A percentile compares a stretch with the other conserved stretches of the same genome.
These are phyloP conservation scores for Cymodocea nodosa DNA, from an alignment of 116 monocot genomes.

Conservation along the genomic window DNA sequence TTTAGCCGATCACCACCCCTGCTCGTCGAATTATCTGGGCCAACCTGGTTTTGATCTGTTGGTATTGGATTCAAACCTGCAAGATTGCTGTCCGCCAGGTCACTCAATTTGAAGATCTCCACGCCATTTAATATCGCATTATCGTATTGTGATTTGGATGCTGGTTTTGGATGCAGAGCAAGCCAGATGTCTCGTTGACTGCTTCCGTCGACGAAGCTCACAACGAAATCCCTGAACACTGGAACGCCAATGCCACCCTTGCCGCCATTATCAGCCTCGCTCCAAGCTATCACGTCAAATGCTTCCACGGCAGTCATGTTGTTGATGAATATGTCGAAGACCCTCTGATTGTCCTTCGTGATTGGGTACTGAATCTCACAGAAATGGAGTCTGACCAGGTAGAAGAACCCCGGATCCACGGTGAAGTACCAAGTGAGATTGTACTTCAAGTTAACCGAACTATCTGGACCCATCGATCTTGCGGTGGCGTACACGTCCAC, in stretches of 20 bases:
- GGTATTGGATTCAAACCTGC: constrained; percentile 28
- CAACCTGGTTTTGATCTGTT: background rate
- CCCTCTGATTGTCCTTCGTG: constrained; percentile 20
- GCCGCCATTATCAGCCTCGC: background rate
- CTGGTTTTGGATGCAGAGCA: constrained; percentile 23
- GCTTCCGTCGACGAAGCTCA: constrained; percentile 4
- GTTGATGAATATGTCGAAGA: constrained; percentile 44
- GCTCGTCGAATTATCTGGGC: background rate
- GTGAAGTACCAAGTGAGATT: no score
- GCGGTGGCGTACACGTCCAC: constrained; percentile 38
- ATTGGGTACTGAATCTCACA: constrained; percentile 31
- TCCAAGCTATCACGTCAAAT: constrained; percentile 49
- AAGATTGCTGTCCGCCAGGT: constrained; percentile 10
- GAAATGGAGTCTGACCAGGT: constrained; percentile 56
- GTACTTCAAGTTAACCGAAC: constrained; percentile 8
- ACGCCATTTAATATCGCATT: constrained; percentile 45
- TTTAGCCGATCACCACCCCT: no score
- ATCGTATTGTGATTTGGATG: constrained; percentile 5
- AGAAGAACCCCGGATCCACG: constrained; percentile 1
- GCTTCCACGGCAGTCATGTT: constrained; percentile 34
- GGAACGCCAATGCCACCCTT: constrained; percentile 33
- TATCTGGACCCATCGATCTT: constrained; percentile 40
- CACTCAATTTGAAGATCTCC: constrained; percentile 45
- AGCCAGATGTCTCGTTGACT: constrained; percentile 39
- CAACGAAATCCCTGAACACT: constrained; percentile 31